A percentile compares a stretch with the other conserved stretches of the same genome.
These are phyloP conservation scores for Phytophthora nicotianae DNA, from an alignment of 352 stramenopile species.

Conservation along the genomic window DNA sequence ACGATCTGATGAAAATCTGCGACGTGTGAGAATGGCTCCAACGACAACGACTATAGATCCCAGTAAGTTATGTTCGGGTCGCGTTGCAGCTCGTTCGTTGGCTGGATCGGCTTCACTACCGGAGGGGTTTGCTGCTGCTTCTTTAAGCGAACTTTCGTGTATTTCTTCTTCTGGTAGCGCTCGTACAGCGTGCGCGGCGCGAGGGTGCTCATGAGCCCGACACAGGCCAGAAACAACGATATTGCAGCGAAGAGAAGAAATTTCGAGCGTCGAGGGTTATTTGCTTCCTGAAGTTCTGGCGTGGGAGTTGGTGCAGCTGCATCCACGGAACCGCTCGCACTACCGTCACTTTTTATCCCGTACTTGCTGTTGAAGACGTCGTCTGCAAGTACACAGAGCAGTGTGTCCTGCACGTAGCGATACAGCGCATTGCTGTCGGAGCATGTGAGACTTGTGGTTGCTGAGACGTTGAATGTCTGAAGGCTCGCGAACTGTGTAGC, in stretches of 20 bases:
- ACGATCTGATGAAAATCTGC: conserved; percentile 32
- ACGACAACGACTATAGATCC: conserved; percentile 12
- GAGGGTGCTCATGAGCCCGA: conserved; percentile 29
- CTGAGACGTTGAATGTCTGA: conserved; percentile 39
- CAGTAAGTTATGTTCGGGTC: conserved; percentile 24
- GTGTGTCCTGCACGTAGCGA: conserved; percentile 43
- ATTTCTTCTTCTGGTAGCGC: conserved; percentile 34
- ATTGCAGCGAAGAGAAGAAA: conserved; percentile 35
- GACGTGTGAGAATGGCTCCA: neutral
- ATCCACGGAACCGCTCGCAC: conserved; percentile 12
- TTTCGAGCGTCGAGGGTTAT: conserved; percentile 38
- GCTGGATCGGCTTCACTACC: conserved; percentile 8
- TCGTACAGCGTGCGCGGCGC: conserved; percentile 28
- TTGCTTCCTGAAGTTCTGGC: conserved; percentile 25
- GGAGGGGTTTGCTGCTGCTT: conserved; percentile 5
- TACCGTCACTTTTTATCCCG: conserved; percentile 12
- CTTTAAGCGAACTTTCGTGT: conserved; percentile 18
- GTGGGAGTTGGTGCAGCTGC: neutral
- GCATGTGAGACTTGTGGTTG: conserved; percentile 38
- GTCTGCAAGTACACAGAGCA: conserved; percentile 52
- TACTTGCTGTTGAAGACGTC: conserved; percentile 45
- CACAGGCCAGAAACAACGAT: conserved; percentile 26
- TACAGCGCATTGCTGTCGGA: conserved; percentile 37
- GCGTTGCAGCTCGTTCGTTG: conserved; percentile 4
- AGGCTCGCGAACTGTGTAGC: conserved; percentile 31